Conservation (phyloP, 73 alveolate genomes). For the Urostyla sp. region DNA sequence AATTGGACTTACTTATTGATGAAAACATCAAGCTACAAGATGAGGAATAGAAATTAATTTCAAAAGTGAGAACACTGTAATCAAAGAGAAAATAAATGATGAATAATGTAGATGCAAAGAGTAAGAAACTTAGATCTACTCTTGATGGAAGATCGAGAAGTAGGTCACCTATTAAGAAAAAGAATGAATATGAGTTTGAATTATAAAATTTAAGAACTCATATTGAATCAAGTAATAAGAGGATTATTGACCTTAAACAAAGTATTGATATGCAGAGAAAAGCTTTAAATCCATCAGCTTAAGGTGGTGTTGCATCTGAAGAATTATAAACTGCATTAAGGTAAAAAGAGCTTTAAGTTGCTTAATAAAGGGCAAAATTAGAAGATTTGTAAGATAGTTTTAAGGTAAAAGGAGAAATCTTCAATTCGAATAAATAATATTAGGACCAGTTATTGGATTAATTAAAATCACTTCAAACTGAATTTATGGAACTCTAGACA, state of each 20-base stretch:
- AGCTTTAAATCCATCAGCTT: too few species aligned
- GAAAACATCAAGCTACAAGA: constrained; percentile 57
- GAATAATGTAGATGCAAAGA: background rate
- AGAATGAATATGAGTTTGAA: background rate
- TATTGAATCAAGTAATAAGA: constrained; percentile 23
- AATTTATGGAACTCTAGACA: constrained; percentile 12
- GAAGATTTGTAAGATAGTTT: constrained; percentile 38
- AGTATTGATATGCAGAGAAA: constrained; percentile 26
- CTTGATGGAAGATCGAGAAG: constrained; percentile 15
- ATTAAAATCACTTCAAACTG: constrained; percentile 38
- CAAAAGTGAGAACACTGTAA: constrained; percentile 45
- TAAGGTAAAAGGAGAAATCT: background rate
- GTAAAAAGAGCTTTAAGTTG: constrained; percentile 47
- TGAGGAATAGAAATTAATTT: constrained; percentile 36
- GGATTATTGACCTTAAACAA: constrained; percentile 1
- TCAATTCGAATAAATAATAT: constrained; percentile 20
- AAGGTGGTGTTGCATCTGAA: constrained; percentile 17
- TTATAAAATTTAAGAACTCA: background rate
- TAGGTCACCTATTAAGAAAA: constrained; percentile 31
- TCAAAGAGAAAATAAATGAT: background rate
- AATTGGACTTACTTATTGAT: constrained; percentile 53
- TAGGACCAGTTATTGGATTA: constrained; percentile 39
- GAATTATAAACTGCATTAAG: constrained; percentile 4
- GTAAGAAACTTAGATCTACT: constrained; percentile 13
- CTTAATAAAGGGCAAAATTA: constrained; percentile 29